Base-by-base conservation (phyloP, 1,284 basidiomycete genomes). In the Laetiporus sulphureus region DNA sequence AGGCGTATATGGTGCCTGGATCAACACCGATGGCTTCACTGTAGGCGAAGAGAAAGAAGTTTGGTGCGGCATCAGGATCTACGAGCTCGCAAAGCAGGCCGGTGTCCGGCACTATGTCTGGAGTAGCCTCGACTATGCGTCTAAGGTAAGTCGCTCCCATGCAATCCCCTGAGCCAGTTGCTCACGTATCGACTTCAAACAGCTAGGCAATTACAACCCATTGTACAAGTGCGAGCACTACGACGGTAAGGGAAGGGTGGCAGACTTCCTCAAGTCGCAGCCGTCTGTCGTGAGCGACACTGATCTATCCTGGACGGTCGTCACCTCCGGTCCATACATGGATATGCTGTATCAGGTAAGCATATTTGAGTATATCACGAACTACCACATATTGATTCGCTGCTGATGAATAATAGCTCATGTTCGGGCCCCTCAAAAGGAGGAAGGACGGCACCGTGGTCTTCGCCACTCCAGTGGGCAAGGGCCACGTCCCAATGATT, bases 11-110 rank as follows among this genome's bases (percentile, higher is more conserved):
- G 71, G 71, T 29, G 65, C 62, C 7, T 72, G 59, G 54, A 63
- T 71, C 39, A 73, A 73, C 51, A 69, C 68, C 5, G 70, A 72
- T 46, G 65, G 66, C 6, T 71, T 69, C 53, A 68, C 66, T 2
- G 61, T 71, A 8, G 70, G 69, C 11, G 66, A 71, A 48, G 51
- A 64, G 48, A 62, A 58, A 42, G 70, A 72, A 50, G 61, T 68
- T 0, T 70, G 61, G 41, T 48, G 57, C 16, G 69, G 67, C 0
- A 63, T 73, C 44, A 60, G 68, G 21, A 66, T 74, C 8, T 75
- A 68, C 47, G 71, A 75, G 49, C 53, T 65, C 16, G 69, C 73
- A 5, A 66, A 69, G 48, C 61, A 66, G 33, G 57, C 49, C 2
- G 52, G 62, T 22, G 52, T 72, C 36, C 55, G 59, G 18, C 72